Conservation (phyloP, 257 asterid species). For the Ophiorrhiza pumila region DNA sequence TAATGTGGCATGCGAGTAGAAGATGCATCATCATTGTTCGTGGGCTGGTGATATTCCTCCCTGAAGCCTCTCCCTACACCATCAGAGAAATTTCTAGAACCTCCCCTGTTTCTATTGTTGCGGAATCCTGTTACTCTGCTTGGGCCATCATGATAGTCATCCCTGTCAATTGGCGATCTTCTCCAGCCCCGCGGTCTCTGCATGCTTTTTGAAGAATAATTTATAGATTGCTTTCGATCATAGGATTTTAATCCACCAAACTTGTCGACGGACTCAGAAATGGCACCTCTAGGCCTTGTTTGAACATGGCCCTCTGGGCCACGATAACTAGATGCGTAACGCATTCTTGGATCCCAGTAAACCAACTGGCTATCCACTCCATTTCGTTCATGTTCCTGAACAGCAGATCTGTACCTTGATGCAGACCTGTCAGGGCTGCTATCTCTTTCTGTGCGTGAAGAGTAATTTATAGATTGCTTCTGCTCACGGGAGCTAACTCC, state of each 20-base stretch:
- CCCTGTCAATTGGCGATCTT: constrained; percentile 55
- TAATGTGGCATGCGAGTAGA: constrained; percentile 37
- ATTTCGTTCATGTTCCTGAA: constrained; percentile 39
- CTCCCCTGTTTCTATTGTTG: constrained; percentile 39
- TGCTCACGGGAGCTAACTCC: constrained; percentile 38
- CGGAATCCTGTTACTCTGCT: constrained; percentile 39
- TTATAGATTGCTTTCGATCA: constrained; percentile 39
- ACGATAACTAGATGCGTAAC: constrained; percentile 37
- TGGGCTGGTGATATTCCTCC: constrained; percentile 38
- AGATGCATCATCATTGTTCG: constrained; percentile 38
- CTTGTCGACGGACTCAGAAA: constrained; percentile 35
- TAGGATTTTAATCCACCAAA: constrained; percentile 38
- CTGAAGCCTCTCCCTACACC: constrained; percentile 40
- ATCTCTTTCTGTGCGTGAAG: constrained; percentile 47
- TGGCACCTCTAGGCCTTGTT: constrained; percentile 45
- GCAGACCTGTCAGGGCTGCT: constrained; percentile 45
- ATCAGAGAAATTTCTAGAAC: constrained; percentile 40
- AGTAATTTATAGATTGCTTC: constrained; percentile 37
- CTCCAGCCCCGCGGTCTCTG: constrained; percentile 45
- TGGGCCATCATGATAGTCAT: constrained; percentile 35
- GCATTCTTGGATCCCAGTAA: constrained; percentile 53
- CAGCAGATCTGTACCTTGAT: constrained; percentile 45
- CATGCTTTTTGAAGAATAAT: constrained; percentile 40
- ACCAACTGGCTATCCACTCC: constrained; percentile 39
- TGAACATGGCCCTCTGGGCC: constrained; percentile 37